A percentile compares a stretch with the other conserved stretches of the same genome.
Conservation (phyloP, 1,284 basidiomycete species). For the Meripilus lineatus region DNA sequence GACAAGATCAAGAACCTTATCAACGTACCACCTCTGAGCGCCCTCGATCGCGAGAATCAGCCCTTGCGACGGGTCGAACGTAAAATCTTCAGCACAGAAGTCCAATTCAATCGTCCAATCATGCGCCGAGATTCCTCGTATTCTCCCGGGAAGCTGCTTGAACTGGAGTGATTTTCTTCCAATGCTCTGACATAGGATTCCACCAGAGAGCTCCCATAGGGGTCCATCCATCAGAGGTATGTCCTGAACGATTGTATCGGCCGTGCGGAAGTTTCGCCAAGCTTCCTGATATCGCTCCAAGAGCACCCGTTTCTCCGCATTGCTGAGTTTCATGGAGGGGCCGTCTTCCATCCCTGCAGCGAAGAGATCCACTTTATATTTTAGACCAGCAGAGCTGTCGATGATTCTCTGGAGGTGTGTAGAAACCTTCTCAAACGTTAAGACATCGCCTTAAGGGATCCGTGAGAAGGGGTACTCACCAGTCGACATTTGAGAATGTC, state of each 20-base stretch:
- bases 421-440: slow-evolving; percentile 7
- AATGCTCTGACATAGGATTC: slow-evolving; percentile 11
- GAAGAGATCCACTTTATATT: slow-evolving; percentile 47
- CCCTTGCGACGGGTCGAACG: slow-evolving; percentile 13
- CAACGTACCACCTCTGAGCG: slow-evolving; percentile 3
- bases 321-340: slow-evolving; percentile 17
- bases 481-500: slow-evolving; percentile 7
- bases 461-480: slow-evolving; percentile 2
- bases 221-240: slow-evolving; percentile 10
- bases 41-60: slow-evolving; percentile 10
- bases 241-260: neutral
- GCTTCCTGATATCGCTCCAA: slow-evolving; percentile 38
- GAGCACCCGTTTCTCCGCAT: slow-evolving; percentile 30
- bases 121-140: slow-evolving; percentile 7
- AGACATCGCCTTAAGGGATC: neutral
- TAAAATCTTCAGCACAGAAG: slow-evolving; percentile 11
- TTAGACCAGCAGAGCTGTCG: slow-evolving; percentile 31
- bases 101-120: slow-evolving; percentile 9
- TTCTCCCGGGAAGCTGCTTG: slow-evolving; percentile 6
- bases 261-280: slow-evolving; percentile 28
- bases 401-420: slow-evolving; percentile 17
- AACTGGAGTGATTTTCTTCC: slow-evolving; percentile 9
- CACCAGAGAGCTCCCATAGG: slow-evolving; percentile 15
- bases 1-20: neutral
- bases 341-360: slow-evolving; percentile 39